A percentile compares a stretch with the other conserved stretches of the same genome.
Evolutionary conservation across 257 asterid species (phyloP).

Genomic region (Fraxinus excelsior): DNA sequence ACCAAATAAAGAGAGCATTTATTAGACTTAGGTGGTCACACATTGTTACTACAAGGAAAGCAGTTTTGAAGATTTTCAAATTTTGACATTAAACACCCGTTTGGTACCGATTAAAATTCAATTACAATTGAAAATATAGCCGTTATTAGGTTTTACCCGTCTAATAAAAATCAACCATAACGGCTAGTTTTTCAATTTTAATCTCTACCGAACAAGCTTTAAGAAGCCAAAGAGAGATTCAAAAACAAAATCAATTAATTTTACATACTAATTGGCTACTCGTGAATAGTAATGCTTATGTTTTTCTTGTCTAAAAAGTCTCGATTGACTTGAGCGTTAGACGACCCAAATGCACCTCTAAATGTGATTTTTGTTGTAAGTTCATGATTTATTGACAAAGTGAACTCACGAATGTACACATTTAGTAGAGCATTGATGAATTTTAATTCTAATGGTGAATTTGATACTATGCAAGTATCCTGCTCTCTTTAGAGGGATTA

Average conservation of each 20-base stretch:
- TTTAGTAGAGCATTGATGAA: not conserved
- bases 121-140: too few relatives aligned
- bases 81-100: not conserved
- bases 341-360: not conserved
- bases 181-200: too few relatives aligned
- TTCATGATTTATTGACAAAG: not conserved
- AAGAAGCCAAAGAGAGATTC: not conserved
- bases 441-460: too few relatives aligned
- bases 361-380: not conserved
- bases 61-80: not conserved
- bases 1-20: conserved; percentile 5
- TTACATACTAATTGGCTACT: not conserved
- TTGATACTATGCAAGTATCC: too few relatives aligned
- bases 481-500: too few relatives aligned
- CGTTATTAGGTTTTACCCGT: too few relatives aligned
- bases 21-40: not conserved
- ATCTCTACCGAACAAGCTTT: too few relatives aligned
- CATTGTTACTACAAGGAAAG: not conserved
- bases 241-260: not conserved
- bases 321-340: too few relatives aligned
- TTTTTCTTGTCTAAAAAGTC: too few relatives aligned
- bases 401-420: not conserved
- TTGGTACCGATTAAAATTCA: too few relatives aligned
- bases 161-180: too few relatives aligned
- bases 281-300: not conserved